phyloP scores from a whole-genome alignment of 768 basidiomycete genomes.

The Mycena olivaceomarginata region DNA sequence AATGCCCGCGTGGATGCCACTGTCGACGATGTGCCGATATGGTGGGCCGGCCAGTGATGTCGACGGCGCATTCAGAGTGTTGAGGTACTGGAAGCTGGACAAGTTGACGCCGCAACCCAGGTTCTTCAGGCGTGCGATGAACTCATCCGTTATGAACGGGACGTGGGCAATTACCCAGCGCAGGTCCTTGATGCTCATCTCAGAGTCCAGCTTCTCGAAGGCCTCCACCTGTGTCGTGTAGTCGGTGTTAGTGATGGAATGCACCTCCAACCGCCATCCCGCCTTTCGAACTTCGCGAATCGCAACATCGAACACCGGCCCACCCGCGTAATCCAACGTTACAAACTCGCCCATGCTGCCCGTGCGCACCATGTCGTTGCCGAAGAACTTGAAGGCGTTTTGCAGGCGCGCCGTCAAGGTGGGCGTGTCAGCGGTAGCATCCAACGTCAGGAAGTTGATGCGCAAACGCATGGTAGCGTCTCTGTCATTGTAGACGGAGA shows the following conservation, averaged over 20 bases:
- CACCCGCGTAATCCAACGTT: conserved; percentile 2
- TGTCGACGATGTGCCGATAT: conserved; percentile 6
- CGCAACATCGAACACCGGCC: conserved; percentile 3
- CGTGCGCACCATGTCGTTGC: conserved; percentile 17
- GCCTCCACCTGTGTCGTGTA: conserved; percentile 1
- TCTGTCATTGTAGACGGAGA: conserved; percentile 4
- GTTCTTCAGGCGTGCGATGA: neutral
- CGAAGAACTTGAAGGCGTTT: conserved; percentile 15
- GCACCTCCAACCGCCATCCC: conserved; percentile 13
- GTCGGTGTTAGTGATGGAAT: conserved; percentile 1
- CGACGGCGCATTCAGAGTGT: neutral
- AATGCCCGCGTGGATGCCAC: conserved; percentile 5
- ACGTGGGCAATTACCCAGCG: conserved; percentile 20
- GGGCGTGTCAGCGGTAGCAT: conserved; percentile 11
- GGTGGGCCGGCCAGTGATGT: neutral
- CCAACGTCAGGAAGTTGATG: conserved; percentile 16
- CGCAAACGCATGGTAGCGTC: conserved; percentile 8
- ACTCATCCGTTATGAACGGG: conserved; percentile 11
- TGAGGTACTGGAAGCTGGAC: neutral
- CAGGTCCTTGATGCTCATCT: conserved; percentile 2
- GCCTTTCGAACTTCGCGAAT: conserved; percentile 1
- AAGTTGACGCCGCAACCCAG: conserved; percentile 1
- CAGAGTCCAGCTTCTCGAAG: neutral
- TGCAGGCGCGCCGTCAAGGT: conserved; percentile 14
- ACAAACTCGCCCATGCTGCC: conserved; percentile 17